Evolutionary conservation across 495 filamentous ascomycete genomes (phyloP).

Genomic region (Hapsidospora chrysogenum): DNA sequence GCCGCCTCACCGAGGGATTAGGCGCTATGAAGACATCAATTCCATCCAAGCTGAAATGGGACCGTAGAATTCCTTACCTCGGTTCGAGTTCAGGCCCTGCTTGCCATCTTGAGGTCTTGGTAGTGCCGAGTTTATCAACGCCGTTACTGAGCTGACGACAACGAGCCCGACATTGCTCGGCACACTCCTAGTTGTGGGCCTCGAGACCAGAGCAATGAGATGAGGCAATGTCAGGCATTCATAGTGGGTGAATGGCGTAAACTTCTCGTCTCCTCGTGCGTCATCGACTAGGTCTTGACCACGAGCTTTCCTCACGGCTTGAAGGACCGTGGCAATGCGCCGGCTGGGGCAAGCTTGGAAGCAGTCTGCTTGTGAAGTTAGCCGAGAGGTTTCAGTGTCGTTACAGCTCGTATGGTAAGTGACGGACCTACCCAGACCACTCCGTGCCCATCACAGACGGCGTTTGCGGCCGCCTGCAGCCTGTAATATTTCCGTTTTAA

Average conservation of each 20-base stretch:
- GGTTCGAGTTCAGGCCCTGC: constrained; percentile 6
- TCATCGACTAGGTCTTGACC: too few relatives aligned
- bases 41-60: too few relatives aligned
- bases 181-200: constrained; percentile 41
- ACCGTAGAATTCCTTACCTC: too few relatives aligned
- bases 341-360: not conserved
- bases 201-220: constrained; percentile 52
- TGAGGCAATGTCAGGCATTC: constrained; percentile 48
- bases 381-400: too few relatives aligned
- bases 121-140: constrained; percentile 57
- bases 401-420: too few relatives aligned
- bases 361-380: constrained; percentile 1
- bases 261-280: too few relatives aligned
- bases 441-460: constrained; percentile 39
- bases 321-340: constrained; percentile 1
- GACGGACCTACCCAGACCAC: constrained; percentile 83
- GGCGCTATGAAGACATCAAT: constrained; percentile 17
- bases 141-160: constrained; percentile 64
- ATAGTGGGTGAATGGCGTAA: constrained; percentile 14
- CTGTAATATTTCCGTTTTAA: constrained; percentile 21
- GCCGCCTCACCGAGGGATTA: constrained; percentile 15
- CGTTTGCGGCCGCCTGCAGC: constrained; percentile 49
- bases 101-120: constrained; percentile 22
- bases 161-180: constrained; percentile 43
- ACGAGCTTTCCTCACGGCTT: constrained; percentile 6